Percentiles rank a stretch among this genome's conserved stretches.
Evolutionary conservation across 139 green algal genomes (phyloP).

Genomic region (Yamagishiella unicocca): DNA sequence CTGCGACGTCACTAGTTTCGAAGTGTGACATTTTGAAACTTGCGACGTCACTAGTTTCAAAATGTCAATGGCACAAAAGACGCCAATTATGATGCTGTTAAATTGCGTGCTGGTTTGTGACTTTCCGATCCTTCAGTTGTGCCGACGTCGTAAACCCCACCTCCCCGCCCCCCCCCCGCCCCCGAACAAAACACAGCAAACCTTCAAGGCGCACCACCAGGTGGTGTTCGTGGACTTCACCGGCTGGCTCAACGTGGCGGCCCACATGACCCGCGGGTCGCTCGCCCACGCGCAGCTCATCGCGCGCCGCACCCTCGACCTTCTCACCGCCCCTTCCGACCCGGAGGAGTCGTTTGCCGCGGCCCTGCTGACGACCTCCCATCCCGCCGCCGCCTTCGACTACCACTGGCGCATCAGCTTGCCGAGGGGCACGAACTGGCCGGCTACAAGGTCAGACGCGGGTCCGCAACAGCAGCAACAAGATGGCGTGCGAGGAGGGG

Average conservation of each 20-base stretch:
- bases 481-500: neutral
- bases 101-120: no score
- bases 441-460: neutral
- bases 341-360: conserved; percentile 69
- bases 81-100: no score
- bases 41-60: no score
- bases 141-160: no score
- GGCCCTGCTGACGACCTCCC: conserved; percentile 54
- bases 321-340: conserved; percentile 59
- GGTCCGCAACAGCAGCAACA: neutral
- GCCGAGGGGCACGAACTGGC: conserved; percentile 19
- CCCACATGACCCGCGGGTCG: conserved; percentile 52
- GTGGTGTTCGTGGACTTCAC: conserved; percentile 75
- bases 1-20: no score
- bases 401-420: conserved; percentile 68
- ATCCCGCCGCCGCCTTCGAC: conserved; percentile 66
- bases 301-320: conserved; percentile 56
- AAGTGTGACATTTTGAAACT: no score
- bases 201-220: conserved; percentile 51
- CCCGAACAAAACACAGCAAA: no score
- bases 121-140: no score
- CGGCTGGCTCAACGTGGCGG: conserved; percentile 79
- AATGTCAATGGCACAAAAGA: no score
- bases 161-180: no score
- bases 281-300: conserved; percentile 59